Evolutionary conservation across 2,329 filamentous ascomycete species (phyloP), one percentile per base, ranked within the genome.

Genomic region (Metarhizium brunneum): DNA sequence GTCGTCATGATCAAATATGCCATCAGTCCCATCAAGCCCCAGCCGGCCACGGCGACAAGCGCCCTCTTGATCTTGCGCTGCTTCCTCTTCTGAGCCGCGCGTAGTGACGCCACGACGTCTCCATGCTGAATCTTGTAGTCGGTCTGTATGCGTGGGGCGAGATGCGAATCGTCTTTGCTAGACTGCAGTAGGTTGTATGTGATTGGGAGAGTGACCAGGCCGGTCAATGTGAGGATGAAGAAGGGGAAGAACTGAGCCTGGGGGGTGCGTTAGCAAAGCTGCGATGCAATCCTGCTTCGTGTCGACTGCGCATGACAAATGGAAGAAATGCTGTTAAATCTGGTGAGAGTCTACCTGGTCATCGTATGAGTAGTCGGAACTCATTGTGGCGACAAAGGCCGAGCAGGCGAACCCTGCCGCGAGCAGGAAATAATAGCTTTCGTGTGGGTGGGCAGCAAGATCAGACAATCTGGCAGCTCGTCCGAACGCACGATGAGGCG

Each of bases 201-300:
- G 66, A 95, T 81, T 59, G 92, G 92, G 57, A 96, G 75, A 38
- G 94, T 96, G 73, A 96, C 82, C 63, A 99, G 84, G 67, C 86
- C 85, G 60, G 87, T 85, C 66, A 97, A 81, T 47, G 92, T 96
- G 69, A 96, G 85, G 74, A 97, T 87, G 79, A 99, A 99, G 82
- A 95, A 96, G 63, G 95, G 94, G 80, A 96, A 99, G 79, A 96
- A 96, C 82, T 96, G 90, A 65, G 91, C 92, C 83, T 94, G 58
- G 29, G 14, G 1, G 5, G 10, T 16, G 48, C 18, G 47, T 59
- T 54, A 60, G 56, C 53, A 54, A 25, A 29, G 20, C 14, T 8
- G 36, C 25, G 10, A 40, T 7, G 25, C 20, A 32, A 18, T 8
- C 10, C 32, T 11, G 32, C 32, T 6, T 7, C 7, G 7, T 11